Percentiles rank a stretch among this genome's conserved stretches.
Evolutionary conservation across 176 grass and related monocot genomes (phyloP).

Genomic region (Dendrocalamus sinicus): DNA sequence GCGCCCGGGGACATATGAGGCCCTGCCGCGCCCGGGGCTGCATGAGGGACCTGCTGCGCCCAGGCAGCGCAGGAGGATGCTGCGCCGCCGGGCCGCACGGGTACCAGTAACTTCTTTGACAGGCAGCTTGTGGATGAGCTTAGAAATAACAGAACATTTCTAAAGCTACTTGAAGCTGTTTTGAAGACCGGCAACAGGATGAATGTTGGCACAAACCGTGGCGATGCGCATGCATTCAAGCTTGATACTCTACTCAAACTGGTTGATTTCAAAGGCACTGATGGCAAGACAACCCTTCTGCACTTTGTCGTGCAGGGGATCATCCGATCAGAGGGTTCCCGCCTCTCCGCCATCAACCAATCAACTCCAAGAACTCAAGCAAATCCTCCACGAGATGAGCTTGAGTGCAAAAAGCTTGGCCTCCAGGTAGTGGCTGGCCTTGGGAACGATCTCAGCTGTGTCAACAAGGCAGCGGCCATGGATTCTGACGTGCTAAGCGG

Average conservation of each 20-base stretch:
- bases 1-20: no score
- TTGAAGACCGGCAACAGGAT: slow-evolving; percentile 98
- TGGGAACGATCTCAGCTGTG: slow-evolving; percentile 74
- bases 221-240: slow-evolving; percentile 92
- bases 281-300: slow-evolving; percentile 92
- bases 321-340: slow-evolving; percentile 71
- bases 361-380: slow-evolving; percentile 56
- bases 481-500: slow-evolving; percentile 89
- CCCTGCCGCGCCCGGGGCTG: no score
- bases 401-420: slow-evolving; percentile 80
- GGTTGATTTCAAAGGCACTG: slow-evolving; percentile 91
- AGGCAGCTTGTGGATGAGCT: slow-evolving; percentile 97
- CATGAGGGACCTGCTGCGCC: no score
- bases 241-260: slow-evolving; percentile 92
- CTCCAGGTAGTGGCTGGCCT: slow-evolving; percentile 78
- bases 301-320: slow-evolving; percentile 98
- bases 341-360: slow-evolving; percentile 49
- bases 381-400: slow-evolving; percentile 67
- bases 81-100: no score
- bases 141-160: slow-evolving; percentile 77
- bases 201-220: slow-evolving; percentile 98
- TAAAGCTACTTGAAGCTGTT: slow-evolving; percentile 97
- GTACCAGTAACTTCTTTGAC: background rate
- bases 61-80: no score
- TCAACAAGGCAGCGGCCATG: slow-evolving; percentile 95